These are phyloP conservation scores for Phytophthora rubi DNA, from an alignment of 352 stramenopile species.

Conservation along the genomic window DNA sequence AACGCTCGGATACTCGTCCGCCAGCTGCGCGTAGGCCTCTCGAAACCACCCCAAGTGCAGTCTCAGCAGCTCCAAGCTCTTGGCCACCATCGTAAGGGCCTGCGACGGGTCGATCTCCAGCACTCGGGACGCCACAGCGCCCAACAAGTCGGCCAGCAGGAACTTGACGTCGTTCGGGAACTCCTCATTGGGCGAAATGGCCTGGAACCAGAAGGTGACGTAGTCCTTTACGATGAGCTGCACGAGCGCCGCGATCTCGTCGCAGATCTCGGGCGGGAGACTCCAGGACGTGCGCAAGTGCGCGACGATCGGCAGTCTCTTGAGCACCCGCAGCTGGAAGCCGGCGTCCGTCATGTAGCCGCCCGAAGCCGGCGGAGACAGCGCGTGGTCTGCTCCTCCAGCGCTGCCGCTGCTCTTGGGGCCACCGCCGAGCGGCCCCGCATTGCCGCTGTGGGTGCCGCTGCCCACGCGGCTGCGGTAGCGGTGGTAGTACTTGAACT, in stretches of 20 bases:
- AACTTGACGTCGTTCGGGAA: constrained; percentile 75
- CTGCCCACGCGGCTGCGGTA: constrained; percentile 48
- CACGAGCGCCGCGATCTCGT: constrained; percentile 66
- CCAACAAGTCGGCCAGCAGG: constrained; percentile 66
- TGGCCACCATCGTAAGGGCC: constrained; percentile 66
- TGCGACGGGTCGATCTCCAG: constrained; percentile 76
- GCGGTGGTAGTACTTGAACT: constrained; percentile 59
- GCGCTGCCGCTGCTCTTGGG: constrained; percentile 11
- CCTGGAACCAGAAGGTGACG: constrained; percentile 69
- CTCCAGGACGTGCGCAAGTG: constrained; percentile 67
- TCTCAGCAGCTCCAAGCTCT: constrained; percentile 67
- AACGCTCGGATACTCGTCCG: constrained; percentile 59
- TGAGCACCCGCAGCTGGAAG: constrained; percentile 63
- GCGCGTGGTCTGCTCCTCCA: constrained; percentile 8
- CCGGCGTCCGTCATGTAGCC: constrained; percentile 43
- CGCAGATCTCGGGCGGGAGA: constrained; percentile 60
- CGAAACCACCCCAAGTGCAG: constrained; percentile 84
- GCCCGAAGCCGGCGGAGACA: constrained; percentile 1
- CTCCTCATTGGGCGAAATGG: constrained; percentile 68
- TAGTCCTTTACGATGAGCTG: constrained; percentile 64
- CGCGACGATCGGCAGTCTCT: constrained; percentile 63
- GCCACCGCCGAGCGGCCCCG: neutral
- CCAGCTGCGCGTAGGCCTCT: constrained; percentile 71
- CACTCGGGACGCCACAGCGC: constrained; percentile 58
- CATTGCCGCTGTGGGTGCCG: neutral